These are phyloP conservation scores for Eucalyptus caleyi DNA, from an alignment of 345 rosid genomes.

Conservation along the genomic window DNA sequence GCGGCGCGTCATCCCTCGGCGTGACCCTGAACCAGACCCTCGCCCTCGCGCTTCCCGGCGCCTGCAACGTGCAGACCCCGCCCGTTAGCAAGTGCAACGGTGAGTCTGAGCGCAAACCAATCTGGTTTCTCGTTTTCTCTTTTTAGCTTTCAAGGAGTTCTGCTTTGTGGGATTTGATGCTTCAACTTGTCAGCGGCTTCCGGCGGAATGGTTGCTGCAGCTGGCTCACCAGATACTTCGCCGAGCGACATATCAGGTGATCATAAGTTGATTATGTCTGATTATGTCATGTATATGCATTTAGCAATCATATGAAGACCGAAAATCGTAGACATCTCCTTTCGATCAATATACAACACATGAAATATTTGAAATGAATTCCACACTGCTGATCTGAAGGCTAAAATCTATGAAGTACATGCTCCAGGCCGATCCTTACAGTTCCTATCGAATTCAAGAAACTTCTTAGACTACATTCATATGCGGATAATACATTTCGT, in stretches of 20 bases:
- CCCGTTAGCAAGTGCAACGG: constrained; percentile 39
- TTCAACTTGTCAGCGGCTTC: neutral
- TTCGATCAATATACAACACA: neutral
- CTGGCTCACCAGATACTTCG: neutral
- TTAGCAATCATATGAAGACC: neutral
- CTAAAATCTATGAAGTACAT: neutral
- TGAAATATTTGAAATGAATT: neutral
- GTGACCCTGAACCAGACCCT: constrained; percentile 33
- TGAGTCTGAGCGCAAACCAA: neutral
- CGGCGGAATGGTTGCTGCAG: neutral
- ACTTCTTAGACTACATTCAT: neutral
- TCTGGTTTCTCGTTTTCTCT: neutral
- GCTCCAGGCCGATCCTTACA: neutral
- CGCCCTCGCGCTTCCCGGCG: constrained; percentile 32
- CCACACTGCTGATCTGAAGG: neutral
- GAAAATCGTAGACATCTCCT: neutral
- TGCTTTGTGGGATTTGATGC: neutral
- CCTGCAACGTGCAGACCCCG: constrained; percentile 43
- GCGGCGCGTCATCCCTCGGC: constrained; percentile 27
- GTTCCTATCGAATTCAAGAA: neutral
- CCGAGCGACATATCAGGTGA: neutral
- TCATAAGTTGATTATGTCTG: neutral
- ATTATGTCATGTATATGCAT: neutral
- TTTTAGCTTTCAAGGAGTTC: neutral
- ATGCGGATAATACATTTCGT: neutral